Conservation (phyloP, 306 rosid species). For the Rosa lucieae region DNA sequence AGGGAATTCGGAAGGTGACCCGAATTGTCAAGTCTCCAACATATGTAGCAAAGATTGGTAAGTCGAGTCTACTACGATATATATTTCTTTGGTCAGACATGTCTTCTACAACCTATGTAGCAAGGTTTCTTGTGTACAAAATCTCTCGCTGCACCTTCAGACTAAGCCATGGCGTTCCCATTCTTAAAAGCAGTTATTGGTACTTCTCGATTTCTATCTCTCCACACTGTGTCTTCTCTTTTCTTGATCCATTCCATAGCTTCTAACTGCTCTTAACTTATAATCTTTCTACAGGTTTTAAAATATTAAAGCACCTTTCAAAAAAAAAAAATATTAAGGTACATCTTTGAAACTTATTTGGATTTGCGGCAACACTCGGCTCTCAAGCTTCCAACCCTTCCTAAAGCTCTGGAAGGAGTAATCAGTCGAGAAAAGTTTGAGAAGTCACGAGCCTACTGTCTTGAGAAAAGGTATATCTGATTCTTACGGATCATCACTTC, state of each 20-base stretch:
- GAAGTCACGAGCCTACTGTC: slow-evolving; percentile 82
- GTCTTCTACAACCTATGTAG: slow-evolving; percentile 38
- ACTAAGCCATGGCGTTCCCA: slow-evolving; percentile 51
- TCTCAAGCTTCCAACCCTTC: slow-evolving; percentile 77
- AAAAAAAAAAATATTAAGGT: too few species aligned
- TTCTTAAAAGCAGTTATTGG: slow-evolving; percentile 91
- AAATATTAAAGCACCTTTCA: slow-evolving; percentile 63
- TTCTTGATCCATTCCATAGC: background rate
- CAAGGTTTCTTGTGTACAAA: too few species aligned
- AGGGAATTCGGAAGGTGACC: too few species aligned
- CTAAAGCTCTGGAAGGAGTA: slow-evolving; percentile 79
- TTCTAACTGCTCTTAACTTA: background rate
- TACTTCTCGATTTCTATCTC: slow-evolving; percentile 27
- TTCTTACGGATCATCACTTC: background rate
- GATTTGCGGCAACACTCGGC: slow-evolving; percentile 84
- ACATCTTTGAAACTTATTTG: slow-evolving; percentile 76
- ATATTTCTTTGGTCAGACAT: too few species aligned
- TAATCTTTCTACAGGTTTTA: slow-evolving; percentile 53
- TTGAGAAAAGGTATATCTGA: slow-evolving; percentile 73
- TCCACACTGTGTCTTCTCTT: background rate
- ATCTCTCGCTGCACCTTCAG: too few species aligned
- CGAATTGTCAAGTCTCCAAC: too few species aligned
- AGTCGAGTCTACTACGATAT: too few species aligned
- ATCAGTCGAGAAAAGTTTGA: slow-evolving; percentile 91
- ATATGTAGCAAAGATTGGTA: too few species aligned